Conservation (phyloP, 441 rosid genomes). For the Biscutella auriculata region DNA sequence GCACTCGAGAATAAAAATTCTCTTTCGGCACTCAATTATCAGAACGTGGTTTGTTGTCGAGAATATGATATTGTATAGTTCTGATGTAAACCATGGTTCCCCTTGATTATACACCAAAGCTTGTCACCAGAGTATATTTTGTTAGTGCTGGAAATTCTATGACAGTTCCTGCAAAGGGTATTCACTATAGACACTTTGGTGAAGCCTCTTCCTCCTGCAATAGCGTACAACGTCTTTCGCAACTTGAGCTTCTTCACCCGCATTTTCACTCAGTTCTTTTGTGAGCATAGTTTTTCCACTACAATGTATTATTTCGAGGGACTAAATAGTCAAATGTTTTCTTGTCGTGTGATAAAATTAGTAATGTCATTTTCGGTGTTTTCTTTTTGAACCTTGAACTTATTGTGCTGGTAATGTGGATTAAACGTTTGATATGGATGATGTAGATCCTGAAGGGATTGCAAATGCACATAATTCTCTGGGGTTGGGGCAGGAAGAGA, state of each 20-base stretch:
- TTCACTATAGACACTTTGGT: constrained; percentile 87
- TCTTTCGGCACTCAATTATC: too few relatives aligned
- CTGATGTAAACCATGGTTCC: too few relatives aligned
- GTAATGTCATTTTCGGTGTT: neutral
- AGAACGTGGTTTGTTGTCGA: too few relatives aligned
- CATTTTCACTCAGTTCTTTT: constrained; percentile 94
- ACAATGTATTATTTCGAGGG: neutral
- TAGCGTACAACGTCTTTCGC: constrained; percentile 81
- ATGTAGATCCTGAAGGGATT: constrained; percentile 88
- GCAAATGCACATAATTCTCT: constrained; percentile 87
- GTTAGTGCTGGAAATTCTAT: too few relatives aligned
- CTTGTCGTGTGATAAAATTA: neutral
- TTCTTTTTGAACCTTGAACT: neutral
- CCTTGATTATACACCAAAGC: too few relatives aligned
- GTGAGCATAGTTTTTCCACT: constrained; percentile 32
- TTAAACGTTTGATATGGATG: constrained; percentile 8
- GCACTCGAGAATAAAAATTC: too few relatives aligned
- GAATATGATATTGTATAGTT: too few relatives aligned
- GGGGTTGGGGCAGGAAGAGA: constrained; percentile 91
- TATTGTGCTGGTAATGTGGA: neutral
- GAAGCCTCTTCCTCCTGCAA: constrained; percentile 90
- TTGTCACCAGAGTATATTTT: too few relatives aligned
- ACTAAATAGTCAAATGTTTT: neutral
- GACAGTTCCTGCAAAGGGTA: constrained; percentile 80
- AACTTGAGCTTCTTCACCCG: constrained; percentile 90